Conservation (phyloP, 2,329 filamentous ascomycete species). For the Proliferodiscus dingleyae region DNA sequence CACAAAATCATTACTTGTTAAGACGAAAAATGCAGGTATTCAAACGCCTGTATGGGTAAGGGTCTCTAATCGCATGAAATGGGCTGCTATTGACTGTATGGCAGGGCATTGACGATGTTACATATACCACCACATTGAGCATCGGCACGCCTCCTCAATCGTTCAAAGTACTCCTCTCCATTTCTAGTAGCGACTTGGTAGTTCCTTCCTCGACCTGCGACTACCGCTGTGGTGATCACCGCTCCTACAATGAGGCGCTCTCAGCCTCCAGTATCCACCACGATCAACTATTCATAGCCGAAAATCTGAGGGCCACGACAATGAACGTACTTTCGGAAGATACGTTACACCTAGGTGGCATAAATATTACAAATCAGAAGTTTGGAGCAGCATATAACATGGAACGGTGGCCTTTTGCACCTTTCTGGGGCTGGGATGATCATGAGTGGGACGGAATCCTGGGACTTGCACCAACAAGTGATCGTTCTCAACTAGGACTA, state of each 20-base stretch:
- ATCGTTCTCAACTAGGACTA: neutral
- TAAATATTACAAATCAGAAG: slow-evolving; percentile 1
- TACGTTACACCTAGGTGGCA: slow-evolving; percentile 1
- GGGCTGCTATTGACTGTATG: too few species aligned
- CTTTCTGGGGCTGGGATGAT: neutral
- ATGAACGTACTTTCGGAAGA: neutral
- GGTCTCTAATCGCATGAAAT: too few species aligned
- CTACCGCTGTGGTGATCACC: slow-evolving; percentile 1
- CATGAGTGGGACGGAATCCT: slow-evolving; percentile 5
- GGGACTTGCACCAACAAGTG: slow-evolving; percentile 5
- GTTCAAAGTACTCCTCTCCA: slow-evolving; percentile 3
- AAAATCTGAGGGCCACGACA: neutral
- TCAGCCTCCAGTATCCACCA: slow-evolving; percentile 3
- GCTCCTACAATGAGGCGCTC: neutral
- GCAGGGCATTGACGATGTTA: slow-evolving; percentile 10
- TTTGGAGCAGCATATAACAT: slow-evolving; percentile 3
- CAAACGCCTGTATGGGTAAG: neutral
- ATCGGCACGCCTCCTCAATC: slow-evolving; percentile 11
- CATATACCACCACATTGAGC: slow-evolving; percentile 7
- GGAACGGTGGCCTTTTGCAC: neutral
- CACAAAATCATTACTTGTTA: neutral
- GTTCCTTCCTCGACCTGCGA: slow-evolving; percentile 6
- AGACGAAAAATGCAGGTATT: neutral
- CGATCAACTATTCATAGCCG: neutral
- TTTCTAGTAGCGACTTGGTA: slow-evolving; percentile 4